phyloP scores from a whole-genome alignment of 2,329 filamentous ascomycete genomes.

The Biscogniauxia sp. region DNA sequence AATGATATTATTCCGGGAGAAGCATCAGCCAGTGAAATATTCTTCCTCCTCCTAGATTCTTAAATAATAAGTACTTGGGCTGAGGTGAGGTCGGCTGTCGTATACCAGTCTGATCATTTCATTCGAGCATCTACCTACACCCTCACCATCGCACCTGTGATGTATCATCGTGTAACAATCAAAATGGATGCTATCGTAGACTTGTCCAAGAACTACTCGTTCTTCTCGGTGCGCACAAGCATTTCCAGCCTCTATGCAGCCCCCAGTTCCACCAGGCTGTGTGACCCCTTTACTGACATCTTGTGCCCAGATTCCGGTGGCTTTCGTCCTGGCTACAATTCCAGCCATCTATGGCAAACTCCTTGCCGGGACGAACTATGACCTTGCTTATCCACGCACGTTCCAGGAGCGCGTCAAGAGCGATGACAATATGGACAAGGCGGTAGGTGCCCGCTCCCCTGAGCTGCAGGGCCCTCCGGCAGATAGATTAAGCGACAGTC shows the following conservation, averaged over 20 bases:
- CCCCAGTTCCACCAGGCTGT: neutral
- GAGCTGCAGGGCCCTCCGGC: no score
- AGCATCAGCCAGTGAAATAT: neutral
- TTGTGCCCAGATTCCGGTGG: constrained; percentile 15
- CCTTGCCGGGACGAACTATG: constrained; percentile 9
- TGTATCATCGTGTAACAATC: neutral
- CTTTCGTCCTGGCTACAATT: constrained; percentile 12
- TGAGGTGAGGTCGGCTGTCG: neutral
- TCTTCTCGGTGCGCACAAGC: constrained; percentile 18
- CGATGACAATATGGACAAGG: constrained; percentile 17
- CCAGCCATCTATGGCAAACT: constrained; percentile 15
- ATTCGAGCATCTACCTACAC: neutral
- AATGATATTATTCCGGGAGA: neutral
- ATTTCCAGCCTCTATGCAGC: neutral
- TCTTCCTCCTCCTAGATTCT: neutral
- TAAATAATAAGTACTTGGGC: neutral
- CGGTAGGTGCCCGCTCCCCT: constrained; percentile 10
- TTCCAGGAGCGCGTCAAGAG: constrained; percentile 15
- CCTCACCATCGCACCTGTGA: neutral
- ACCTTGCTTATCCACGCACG: constrained; percentile 14
- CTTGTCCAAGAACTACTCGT: constrained; percentile 23
- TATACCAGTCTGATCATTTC: neutral
- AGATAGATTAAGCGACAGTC: neutral
- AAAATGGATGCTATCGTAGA: constrained; percentile 17
- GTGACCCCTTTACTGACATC: neutral